phyloP scores from a whole-genome alignment of 106 monocot species.

The Dendrobium chrysotoxum region DNA sequence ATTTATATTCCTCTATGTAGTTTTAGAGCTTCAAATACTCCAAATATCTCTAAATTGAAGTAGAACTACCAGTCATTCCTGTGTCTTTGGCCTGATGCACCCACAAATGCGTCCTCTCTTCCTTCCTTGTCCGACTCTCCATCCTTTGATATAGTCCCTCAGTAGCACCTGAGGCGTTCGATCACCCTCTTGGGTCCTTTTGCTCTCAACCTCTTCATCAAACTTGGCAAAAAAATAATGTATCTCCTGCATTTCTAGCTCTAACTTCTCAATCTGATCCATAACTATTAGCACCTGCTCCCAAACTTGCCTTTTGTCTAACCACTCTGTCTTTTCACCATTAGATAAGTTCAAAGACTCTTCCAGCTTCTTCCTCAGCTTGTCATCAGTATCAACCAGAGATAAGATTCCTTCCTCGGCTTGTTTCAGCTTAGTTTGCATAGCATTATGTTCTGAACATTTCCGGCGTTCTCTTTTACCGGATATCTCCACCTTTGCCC shows the following conservation, averaged over 20 bases:
- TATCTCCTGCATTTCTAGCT: slow-evolving; percentile 69
- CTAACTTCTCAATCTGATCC: slow-evolving; percentile 73
- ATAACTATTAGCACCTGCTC: slow-evolving; percentile 42
- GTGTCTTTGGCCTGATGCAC: slow-evolving; percentile 20
- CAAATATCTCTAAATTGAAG: background rate
- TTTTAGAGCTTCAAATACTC: background rate
- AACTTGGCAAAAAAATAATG: slow-evolving; percentile 57
- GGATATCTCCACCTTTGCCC: slow-evolving; percentile 41
- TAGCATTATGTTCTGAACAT: slow-evolving; percentile 23
- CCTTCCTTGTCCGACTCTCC: slow-evolving; percentile 1
- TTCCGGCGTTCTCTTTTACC: slow-evolving; percentile 23
- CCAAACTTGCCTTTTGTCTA: slow-evolving; percentile 28
- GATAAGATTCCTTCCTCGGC: slow-evolving; percentile 46
- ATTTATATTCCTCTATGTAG: background rate
- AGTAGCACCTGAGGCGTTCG: slow-evolving; percentile 12
- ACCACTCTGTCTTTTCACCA: slow-evolving; percentile 10
- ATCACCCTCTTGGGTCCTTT: background rate
- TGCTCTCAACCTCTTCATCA: slow-evolving; percentile 40
- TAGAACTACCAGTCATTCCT: background rate
- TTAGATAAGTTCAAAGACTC: slow-evolving; percentile 9
- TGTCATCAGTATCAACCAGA: slow-evolving; percentile 34
- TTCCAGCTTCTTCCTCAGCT: slow-evolving; percentile 49
- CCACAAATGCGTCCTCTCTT: slow-evolving; percentile 14
- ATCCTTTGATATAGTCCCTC: slow-evolving; percentile 15
- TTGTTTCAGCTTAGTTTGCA: slow-evolving; percentile 51